phyloP scores from a whole-genome alignment of 2,329 filamentous ascomycete genomes.

The Pseudogymnoascus sp. region DNA sequence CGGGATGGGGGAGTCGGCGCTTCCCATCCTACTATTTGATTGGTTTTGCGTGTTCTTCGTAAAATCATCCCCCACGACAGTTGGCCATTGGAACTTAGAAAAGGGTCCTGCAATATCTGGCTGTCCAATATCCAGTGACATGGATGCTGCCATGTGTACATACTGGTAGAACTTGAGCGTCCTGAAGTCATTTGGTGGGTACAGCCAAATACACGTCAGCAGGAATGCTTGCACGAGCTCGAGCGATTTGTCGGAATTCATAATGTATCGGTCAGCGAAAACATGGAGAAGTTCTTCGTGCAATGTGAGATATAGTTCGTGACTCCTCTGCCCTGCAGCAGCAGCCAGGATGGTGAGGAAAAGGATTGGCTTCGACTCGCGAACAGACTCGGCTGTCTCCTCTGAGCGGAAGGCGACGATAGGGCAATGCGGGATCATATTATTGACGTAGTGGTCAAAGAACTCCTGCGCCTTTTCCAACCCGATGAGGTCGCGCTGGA shows the following conservation, averaged over 20 bases:
- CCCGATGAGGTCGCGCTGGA: slow-evolving; percentile 51
- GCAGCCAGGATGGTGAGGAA: slow-evolving; percentile 63
- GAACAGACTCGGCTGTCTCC: slow-evolving; percentile 43
- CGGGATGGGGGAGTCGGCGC: not conserved
- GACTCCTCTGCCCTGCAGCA: slow-evolving; percentile 43
- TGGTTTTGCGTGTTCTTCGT: not conserved
- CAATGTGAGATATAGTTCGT: slow-evolving; percentile 32
- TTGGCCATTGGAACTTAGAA: not conserved
- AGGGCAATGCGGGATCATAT: slow-evolving; percentile 51
- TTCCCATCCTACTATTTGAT: not conserved
- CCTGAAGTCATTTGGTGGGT: slow-evolving; percentile 35
- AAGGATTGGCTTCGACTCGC: slow-evolving; percentile 50
- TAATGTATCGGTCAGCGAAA: slow-evolving; percentile 37
- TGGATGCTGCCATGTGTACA: slow-evolving; percentile 39
- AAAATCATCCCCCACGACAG: not conserved
- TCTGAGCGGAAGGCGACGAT: slow-evolving; percentile 47
- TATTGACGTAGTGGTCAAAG: slow-evolving; percentile 47
- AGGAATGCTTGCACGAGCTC: slow-evolving; percentile 41
- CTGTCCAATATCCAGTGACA: slow-evolving; percentile 29
- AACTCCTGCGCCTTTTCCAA: slow-evolving; percentile 44
- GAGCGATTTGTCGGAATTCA: slow-evolving; percentile 38
- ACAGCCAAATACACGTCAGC: slow-evolving; percentile 38
- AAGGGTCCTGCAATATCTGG: not conserved
- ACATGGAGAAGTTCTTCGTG: slow-evolving; percentile 37
- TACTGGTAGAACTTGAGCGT: slow-evolving; percentile 41